These are phyloP conservation scores for Xylaria sp. DNA, from an alignment of 2,329 filamentous ascomycete genomes.

Conservation along the genomic window DNA sequence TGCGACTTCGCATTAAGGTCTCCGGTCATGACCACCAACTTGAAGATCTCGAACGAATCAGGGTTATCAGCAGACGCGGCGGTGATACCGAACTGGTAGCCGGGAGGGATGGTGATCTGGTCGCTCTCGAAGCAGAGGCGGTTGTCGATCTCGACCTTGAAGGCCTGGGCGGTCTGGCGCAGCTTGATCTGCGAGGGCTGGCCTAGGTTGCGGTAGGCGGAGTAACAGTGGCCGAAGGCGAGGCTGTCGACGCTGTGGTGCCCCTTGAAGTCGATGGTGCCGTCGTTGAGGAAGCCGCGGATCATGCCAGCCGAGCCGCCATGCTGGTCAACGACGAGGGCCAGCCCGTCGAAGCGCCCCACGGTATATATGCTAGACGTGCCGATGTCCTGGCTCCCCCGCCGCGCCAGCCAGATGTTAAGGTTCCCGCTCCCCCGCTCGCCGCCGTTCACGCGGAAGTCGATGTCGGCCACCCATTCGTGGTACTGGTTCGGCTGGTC, in stretches of 20 bases:
- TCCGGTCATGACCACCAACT: slow-evolving; percentile 74
- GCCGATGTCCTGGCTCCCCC: slow-evolving; percentile 68
- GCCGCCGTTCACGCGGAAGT: slow-evolving; percentile 85
- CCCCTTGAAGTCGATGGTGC: slow-evolving; percentile 75
- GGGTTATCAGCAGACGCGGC: slow-evolving; percentile 89
- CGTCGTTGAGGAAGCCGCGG: slow-evolving; percentile 93
- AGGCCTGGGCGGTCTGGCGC: slow-evolving; percentile 64
- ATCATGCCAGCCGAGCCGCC: slow-evolving; percentile 79
- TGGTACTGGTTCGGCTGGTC: slow-evolving; percentile 64
- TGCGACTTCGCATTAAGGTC: slow-evolving; percentile 44
- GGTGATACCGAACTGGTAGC: slow-evolving; percentile 85
- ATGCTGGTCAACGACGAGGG: slow-evolving; percentile 82
- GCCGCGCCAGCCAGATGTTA: slow-evolving; percentile 87
- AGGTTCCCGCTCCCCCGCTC: slow-evolving; percentile 88
- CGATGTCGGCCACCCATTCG: slow-evolving; percentile 83
- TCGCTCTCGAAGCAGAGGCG: slow-evolving; percentile 81
- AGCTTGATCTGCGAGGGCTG: slow-evolving; percentile 81
- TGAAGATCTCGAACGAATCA: slow-evolving; percentile 94
- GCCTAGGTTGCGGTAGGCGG: slow-evolving; percentile 89
- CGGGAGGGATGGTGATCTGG: slow-evolving; percentile 77
- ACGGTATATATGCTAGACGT: slow-evolving; percentile 83
- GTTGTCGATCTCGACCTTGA: slow-evolving; percentile 83
- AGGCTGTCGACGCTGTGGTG: slow-evolving; percentile 81
- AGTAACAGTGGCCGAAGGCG: slow-evolving; percentile 91
- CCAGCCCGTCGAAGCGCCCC: slow-evolving; percentile 87